phyloP scores from a whole-genome alignment of 768 basidiomycete species.

The Leccinum subtestaceum region DNA sequence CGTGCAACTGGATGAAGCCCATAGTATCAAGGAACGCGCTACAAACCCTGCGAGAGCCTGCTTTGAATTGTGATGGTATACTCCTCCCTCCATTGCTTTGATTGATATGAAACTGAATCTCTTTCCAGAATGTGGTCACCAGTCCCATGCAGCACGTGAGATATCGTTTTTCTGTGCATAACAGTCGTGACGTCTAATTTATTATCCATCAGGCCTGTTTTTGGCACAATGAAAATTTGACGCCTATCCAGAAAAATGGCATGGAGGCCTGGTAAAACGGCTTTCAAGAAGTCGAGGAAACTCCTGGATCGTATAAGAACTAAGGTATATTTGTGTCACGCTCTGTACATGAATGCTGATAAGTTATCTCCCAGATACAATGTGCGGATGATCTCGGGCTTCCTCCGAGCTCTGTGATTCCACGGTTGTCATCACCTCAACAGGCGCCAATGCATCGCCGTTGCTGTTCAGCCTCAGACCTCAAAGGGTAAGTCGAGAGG shows the following conservation, averaged over 20 bases:
- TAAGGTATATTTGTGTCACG: constrained; percentile 46
- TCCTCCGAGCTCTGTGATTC: constrained; percentile 59
- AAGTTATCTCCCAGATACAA: constrained; percentile 58
- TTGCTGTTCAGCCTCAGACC: too few relatives aligned
- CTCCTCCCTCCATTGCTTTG: too few relatives aligned
- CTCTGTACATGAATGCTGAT: neutral
- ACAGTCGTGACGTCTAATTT: constrained; percentile 5
- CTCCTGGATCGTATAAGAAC: constrained; percentile 92
- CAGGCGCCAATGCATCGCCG: too few relatives aligned
- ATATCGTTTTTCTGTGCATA: constrained; percentile 10
- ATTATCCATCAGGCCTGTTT: constrained; percentile 68
- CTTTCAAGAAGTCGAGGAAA: constrained; percentile 90
- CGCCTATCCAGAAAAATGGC: constrained; percentile 91
- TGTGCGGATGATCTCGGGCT: constrained; percentile 94
- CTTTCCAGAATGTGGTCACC: constrained; percentile 69
- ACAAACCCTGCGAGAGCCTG: too few relatives aligned
- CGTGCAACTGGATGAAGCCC: too few relatives aligned
- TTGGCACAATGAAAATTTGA: constrained; percentile 95
- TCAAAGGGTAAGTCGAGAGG: too few relatives aligned
- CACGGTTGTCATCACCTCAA: too few relatives aligned
- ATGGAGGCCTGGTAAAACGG: constrained; percentile 74
- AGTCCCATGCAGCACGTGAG: constrained; percentile 79
- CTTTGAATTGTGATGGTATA: too few relatives aligned
- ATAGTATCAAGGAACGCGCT: too few relatives aligned
- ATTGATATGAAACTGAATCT: neutral